Evolutionary conservation across 257 asterid species (phyloP), one percentile per base, ranked within the genome.

Genomic region (Solanum appendiculatum): DNA sequence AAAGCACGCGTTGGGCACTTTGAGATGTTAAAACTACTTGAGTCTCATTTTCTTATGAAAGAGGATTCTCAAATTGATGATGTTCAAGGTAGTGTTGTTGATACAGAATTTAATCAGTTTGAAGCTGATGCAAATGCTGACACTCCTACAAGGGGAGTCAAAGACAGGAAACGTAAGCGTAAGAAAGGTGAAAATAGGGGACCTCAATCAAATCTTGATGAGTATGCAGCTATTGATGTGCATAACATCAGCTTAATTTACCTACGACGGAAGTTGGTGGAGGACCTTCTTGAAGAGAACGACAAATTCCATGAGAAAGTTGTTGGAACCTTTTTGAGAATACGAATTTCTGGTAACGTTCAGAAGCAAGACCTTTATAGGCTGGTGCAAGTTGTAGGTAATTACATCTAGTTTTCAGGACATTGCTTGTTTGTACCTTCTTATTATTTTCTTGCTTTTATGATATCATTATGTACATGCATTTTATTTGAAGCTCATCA

Each of bases 11-110:
- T 96, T 88, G 99, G 96, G 89, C 99, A 97, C 93, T 97, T 97
- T 90, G 99, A 97, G 92, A 97, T 97, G 99, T 93, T 97, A 86
- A 97, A 97, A 92, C 98, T 97, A 89, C 95, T 97, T 80, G 99
- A 97, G 88, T 96, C 99, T 82, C 99, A 97, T 91, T 96, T 96
- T 91, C 87, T 95, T 36, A 5, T 91, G 56, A 95, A 92, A 90
- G 98, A 94, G 86, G 99, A 95, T 84, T 80, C 91, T 87, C 98
- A 93, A 54, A 91, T 85, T 51, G 99, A 95, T 93, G 99, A 97
- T 87, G 91, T 87, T 87, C 98, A 96, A 87, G 98, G 96, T 72
- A 96, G 93, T 90, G 95, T 93, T 89, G 99, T 96, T 90, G 99
- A 97, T 90, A 93, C 98, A 68, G 98, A 97, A 91, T 93, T 89